These are phyloP conservation scores for Primulina huaijiensis DNA, from an alignment of 257 asterid genomes.

Conservation along the genomic window DNA sequence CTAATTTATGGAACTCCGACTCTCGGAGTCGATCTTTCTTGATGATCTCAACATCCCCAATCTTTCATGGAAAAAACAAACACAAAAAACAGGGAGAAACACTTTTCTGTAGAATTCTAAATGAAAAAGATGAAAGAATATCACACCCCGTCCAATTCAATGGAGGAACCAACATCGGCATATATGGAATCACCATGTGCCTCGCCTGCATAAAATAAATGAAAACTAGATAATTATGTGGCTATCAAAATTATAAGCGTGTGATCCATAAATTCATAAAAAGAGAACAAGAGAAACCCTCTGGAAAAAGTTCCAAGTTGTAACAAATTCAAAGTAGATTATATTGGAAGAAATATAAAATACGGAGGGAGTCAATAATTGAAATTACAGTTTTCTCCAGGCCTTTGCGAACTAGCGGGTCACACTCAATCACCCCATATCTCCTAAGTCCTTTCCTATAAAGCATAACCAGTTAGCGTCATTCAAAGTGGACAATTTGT, in stretches of 20 bases:
- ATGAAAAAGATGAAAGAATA: conserved; percentile 16
- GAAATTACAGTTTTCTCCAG: conserved; percentile 82
- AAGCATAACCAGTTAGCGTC: conserved; percentile 11
- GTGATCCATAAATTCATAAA: conserved; percentile 9
- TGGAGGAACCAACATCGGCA: conserved; percentile 99
- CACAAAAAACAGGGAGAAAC: neutral
- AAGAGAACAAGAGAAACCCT: neutral
- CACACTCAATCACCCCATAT: conserved; percentile 94
- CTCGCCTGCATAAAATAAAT: conserved; percentile 61
- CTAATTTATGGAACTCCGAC: neutral
- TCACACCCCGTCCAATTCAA: conserved; percentile 87
- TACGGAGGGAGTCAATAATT: neutral
- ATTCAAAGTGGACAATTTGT: conserved; percentile 11
- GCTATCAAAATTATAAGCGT: neutral
- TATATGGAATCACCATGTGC: conserved; percentile 98
- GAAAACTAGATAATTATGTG: conserved; percentile 20
- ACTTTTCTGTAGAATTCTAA: neutral
- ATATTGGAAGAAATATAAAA: neutral
- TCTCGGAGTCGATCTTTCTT: neutral
- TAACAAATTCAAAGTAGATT: neutral
- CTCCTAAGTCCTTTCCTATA: conserved; percentile 69
- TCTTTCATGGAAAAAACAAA: neutral
- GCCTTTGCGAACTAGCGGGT: conserved; percentile 91
- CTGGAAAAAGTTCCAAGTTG: conserved; percentile 6
- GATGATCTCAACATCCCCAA: neutral